phyloP scores from a whole-genome alignment of 495 filamentous ascomycete species.

The Eremomyces bilateralis region DNA sequence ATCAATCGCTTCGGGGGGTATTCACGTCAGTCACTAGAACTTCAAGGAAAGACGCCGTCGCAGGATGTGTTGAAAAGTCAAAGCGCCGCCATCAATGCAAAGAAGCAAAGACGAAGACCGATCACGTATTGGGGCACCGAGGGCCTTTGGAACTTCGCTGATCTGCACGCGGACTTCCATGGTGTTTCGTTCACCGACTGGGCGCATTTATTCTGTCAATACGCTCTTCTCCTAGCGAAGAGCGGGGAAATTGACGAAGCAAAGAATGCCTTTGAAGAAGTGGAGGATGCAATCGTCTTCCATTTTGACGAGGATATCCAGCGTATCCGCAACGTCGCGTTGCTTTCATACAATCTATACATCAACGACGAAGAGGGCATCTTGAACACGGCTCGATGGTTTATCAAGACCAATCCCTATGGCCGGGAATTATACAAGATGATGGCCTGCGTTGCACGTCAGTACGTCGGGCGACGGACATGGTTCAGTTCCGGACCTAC shows the following conservation, averaged over 20 bases:
- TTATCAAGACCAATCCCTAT: slow-evolving; percentile 69
- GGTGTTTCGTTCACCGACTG: slow-evolving; percentile 61
- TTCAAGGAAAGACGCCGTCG: too few species aligned
- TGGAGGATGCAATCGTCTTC: background rate
- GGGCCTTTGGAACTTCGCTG: too few species aligned
- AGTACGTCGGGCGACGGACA: slow-evolving; percentile 24
- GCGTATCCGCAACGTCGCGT: background rate
- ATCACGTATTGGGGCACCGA: too few species aligned
- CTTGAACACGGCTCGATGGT: slow-evolving; percentile 45
- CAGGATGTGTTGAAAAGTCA: too few species aligned
- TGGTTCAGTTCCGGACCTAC: slow-evolving; percentile 38
- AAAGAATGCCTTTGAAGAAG: slow-evolving; percentile 15
- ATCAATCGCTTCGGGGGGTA: too few species aligned
- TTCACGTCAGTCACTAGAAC: too few species aligned
- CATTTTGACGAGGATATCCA: background rate
- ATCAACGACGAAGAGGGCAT: slow-evolving; percentile 61
- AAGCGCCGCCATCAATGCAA: too few species aligned
- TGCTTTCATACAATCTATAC: slow-evolving; percentile 53
- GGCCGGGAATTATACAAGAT: slow-evolving; percentile 68
- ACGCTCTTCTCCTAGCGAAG: slow-evolving; percentile 50
- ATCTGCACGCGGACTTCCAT: slow-evolving; percentile 41
- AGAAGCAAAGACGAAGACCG: too few species aligned
- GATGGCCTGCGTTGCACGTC: slow-evolving; percentile 45
- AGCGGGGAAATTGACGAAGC: slow-evolving; percentile 35
- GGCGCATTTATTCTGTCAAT: slow-evolving; percentile 80